Evolutionary conservation across 140 eudicot genomes (phyloP), one percentile per base, ranked within the genome.

Genomic region (Oenanthe javanica): DNA sequence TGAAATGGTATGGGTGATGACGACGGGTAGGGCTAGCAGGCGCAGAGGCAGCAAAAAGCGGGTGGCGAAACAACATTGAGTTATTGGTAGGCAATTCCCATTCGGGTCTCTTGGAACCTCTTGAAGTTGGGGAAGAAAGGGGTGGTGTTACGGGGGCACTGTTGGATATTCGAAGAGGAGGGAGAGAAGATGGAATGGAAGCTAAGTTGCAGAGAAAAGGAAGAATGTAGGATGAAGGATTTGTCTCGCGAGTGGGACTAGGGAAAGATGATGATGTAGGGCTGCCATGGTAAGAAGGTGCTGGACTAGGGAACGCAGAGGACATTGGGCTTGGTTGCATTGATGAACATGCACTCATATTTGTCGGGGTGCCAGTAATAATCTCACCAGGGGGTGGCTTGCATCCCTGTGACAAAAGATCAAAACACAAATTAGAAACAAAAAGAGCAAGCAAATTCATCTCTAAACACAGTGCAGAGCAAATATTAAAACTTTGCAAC

Each of bases 111-210:
- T 94, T 94, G 11, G 98, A 90, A 42, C 90, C 90, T 66, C 97
- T 84, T 5, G 90, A 77, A 80, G 96, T 93, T 23, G 98, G 98
- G 67, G 98, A 94, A 9, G 97, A 91, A 45, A 92, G 89, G 18
- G 97, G 98, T 7, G 98, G 98, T 9, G 98, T 93, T 47, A 93
- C 97, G 3, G 98, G 98, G 45, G 98, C 98, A 83, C 97, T 91
- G 70, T 90, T 93, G 48, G 98, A 93, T 43, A 93, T 90, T 36
- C 98, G 90, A 27, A 91, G 83, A 36, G 91, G 85, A 40, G 98
- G 97, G 15, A 93, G 91, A 0, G 94, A 82, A 11, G 93, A 64
- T 11, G 89, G 84, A 48, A 86, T 84, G 74, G 87, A 77, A 23
- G 89, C 84, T 82, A 91, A 77, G 83, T 91, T 93, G 77, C 87